A percentile compares a stretch with the other conserved stretches of the same genome.
Evolutionary conservation across 2,329 filamentous ascomycete genomes (phyloP).

Genomic region (Dactylonectria estremocensis): DNA sequence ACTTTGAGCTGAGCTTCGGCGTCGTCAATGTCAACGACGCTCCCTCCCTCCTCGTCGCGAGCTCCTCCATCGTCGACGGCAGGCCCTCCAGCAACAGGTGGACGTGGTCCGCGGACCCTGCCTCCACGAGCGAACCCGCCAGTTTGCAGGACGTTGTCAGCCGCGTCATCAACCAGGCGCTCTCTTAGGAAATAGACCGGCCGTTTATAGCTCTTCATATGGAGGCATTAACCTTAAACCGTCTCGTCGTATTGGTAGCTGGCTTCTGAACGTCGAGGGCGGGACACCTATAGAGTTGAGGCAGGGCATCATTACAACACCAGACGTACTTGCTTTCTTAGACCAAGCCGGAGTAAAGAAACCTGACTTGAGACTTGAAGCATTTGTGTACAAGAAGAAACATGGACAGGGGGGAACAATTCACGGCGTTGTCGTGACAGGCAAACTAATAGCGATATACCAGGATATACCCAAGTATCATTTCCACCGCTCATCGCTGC

Average conservation of each 20-base stretch:
- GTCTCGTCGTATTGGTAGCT: not conserved
- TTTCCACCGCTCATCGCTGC: constrained; percentile 3
- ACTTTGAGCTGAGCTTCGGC: constrained; percentile 52
- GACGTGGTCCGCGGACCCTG: constrained; percentile 48
- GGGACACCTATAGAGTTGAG: not conserved
- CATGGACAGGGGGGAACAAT: not conserved
- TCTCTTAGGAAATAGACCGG: constrained; percentile 35
- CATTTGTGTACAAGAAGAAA: not conserved
- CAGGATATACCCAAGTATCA: constrained; percentile 28
- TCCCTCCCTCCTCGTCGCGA: constrained; percentile 43
- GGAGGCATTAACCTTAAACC: not conserved
- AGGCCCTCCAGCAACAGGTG: constrained; percentile 44
- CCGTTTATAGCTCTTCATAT: not conserved
- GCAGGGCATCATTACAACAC: not conserved
- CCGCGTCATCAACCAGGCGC: constrained; percentile 32
- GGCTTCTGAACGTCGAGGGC: not conserved
- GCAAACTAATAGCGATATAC: constrained; percentile 10
- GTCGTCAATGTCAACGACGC: constrained; percentile 43
- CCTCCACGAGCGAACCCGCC: constrained; percentile 29
- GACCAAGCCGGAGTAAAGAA: not conserved
- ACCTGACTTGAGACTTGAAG: not conserved
- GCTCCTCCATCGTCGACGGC: constrained; percentile 35
- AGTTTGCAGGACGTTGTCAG: constrained; percentile 46
- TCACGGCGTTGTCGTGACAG: constrained; percentile 18
- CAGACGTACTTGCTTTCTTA: not conserved